Evolutionary conservation across 2,329 filamentous ascomycete genomes (phyloP), one percentile per base, ranked within the genome.

Genomic region (Lecanicillium sp.): DNA sequence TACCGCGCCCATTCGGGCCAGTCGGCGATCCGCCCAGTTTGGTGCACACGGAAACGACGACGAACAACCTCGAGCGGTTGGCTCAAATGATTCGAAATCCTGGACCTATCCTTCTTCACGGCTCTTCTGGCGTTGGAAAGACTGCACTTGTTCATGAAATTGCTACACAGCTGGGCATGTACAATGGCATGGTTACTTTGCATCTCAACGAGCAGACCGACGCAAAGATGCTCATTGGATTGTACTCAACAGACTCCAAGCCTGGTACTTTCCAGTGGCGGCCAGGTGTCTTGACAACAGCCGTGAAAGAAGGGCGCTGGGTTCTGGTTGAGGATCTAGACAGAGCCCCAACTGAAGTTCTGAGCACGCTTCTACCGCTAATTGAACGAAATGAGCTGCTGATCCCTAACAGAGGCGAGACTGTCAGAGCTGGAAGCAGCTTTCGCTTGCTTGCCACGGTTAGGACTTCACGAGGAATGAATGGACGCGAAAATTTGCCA

Each of bases 131-230:
- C 15, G 84, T 84, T 22, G 92, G 92, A 36, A 99, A 99, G 66
- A 95, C 92, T 0, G 80, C 85, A 1, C 62, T 94, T 15, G 77
- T 94, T 12, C 83, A 86, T 47, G 83, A 95, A 56, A 74, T 90
- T 43, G 89, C 90, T 17, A 77, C 76, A 51, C 76, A 83, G 48
- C 75, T 96, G 40, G 85, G 84, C 44, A 86, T 86, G 61, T 76
- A 85, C 16, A 75, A 80, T 5, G 78, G 76, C 43, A 88, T 98
- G 79, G 83, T 98, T 37, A 96, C 90, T 4, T 70, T 99, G 20
- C 90, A 98, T 60, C 69, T 99, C 25, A 98, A 98, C 56, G 92
- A 96, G 60, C 94, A 99, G 60, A 96, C 89, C 3, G 92, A 99
- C 61, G 89, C 90, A 0, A 99, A 98, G 60, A 85, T 94, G 66